Evolutionary conservation across 108 stramenopile genomes (phyloP).

Genomic region (Nitzschia palea): DNA sequence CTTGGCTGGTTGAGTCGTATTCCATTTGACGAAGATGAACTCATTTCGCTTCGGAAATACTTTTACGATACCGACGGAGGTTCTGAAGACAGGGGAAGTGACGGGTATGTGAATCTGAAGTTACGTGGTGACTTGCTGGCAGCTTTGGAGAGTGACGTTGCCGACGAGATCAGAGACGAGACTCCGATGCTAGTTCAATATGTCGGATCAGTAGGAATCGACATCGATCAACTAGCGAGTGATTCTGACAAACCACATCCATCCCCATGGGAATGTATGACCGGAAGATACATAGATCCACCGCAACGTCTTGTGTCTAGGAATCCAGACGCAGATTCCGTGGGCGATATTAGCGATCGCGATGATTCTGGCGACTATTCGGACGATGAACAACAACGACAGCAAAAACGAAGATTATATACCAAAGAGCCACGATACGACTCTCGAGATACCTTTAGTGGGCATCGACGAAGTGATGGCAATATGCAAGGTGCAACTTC

Average conservation of each 20-base stretch:
- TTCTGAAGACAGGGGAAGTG: constrained; percentile 68
- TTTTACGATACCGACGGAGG: constrained; percentile 75
- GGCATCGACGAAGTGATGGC: not conserved
- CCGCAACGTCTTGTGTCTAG: constrained; percentile 13
- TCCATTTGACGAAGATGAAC: constrained; percentile 89
- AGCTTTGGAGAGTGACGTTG: constrained; percentile 77
- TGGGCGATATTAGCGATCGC: constrained; percentile 5
- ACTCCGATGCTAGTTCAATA: constrained; percentile 39
- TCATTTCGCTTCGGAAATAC: constrained; percentile 74
- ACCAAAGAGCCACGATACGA: not conserved
- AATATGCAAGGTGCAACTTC: constrained; percentile 2
- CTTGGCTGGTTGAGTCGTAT: constrained; percentile 84
- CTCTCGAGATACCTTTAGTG: not conserved
- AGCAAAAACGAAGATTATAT: not conserved
- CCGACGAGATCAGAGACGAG: constrained; percentile 76
- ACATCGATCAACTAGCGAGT: constrained; percentile 44
- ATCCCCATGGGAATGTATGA: constrained; percentile 35
- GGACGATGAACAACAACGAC: constrained; percentile 4
- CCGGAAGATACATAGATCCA: constrained; percentile 20
- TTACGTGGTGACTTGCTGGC: constrained; percentile 84
- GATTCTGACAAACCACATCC: not conserved
- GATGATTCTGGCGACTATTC: constrained; percentile 20
- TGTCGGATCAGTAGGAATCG: constrained; percentile 61
- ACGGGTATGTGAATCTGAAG: constrained; percentile 73
- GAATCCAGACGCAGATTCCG: not conserved